Base-by-base conservation (phyloP, 2,329 filamentous ascomycete species). In the Kalmusia sp. region DNA sequence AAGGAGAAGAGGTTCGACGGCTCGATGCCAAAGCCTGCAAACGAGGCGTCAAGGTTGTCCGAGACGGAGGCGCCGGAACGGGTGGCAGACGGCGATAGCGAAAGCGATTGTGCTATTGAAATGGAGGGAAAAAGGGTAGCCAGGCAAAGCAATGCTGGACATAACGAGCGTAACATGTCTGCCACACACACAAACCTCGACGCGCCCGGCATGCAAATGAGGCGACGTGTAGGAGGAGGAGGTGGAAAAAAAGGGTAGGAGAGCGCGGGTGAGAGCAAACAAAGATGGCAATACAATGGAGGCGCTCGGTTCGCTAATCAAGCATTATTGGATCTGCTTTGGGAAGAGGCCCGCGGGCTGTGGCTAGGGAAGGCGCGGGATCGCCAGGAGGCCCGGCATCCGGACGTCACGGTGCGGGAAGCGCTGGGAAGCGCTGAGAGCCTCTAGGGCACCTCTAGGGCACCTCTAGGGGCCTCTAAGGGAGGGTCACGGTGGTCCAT, bases 1-100 rank as follows among this genome's bases (percentile, higher is more conserved):
- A 80, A 83, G 45, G 79, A 79, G 67, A 79, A 82, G 6, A 83
- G 71, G 55, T 82, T 82, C 17, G 79, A 81, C 22, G 80, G 76
- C 69, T 83, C 80, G 56, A 82, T 82, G 38, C 80, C 80, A 53
- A 82, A 80, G 51, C 79, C 79, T 8, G 78, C 79, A 59, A 77
- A 82, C 1, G 77, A 78, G 7, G 76, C 73, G 60, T 75, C 68
- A 51, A 82, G 56, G 28, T 68, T 64, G 30, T 68, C 61, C 6
- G 72, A 76, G 30, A 73, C 66, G 33, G 57, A 51, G 27, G 62
- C 63, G 37, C 54, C 56, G 8, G 70, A 58, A 6, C 71, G 67
- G 19, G 57, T 67, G n/a, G 61, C 51, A 6, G 65, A 55, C 22
- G 69, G 63, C 15, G 70, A 67, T 31, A 76, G 50, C 37, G 72